phyloP scores from a whole-genome alignment of 352 stramenopile species.

The Phytophthora colocasiae region DNA sequence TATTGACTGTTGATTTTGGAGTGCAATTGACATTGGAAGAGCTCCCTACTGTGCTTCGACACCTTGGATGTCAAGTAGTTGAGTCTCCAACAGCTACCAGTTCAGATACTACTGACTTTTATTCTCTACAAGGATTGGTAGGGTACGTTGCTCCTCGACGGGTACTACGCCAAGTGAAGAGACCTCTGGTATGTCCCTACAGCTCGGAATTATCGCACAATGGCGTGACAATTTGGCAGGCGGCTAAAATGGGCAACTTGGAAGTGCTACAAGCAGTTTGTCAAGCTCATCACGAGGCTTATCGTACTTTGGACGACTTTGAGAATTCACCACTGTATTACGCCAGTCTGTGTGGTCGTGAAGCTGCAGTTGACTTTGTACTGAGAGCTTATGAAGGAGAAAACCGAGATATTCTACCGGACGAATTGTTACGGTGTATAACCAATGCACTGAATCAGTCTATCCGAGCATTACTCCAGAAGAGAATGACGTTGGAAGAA shows the following conservation, averaged over 20 bases:
- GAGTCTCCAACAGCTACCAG: conserved; percentile 6
- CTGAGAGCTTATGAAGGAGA: conserved; percentile 32
- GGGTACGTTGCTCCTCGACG: conserved; percentile 34
- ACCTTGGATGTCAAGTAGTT: conserved; percentile 39
- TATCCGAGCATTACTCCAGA: conserved; percentile 34
- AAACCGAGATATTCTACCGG: conserved; percentile 10
- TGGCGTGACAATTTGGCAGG: conserved; percentile 46
- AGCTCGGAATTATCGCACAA: conserved; percentile 18
- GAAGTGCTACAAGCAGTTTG: conserved; percentile 34
- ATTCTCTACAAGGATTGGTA: conserved; percentile 33
- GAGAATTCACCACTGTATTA: conserved; percentile 49
- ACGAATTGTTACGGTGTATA: conserved; percentile 45
- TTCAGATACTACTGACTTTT: conserved; percentile 17
- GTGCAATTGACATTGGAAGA: conserved; percentile 41
- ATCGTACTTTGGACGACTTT: conserved; percentile 39
- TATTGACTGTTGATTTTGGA: conserved; percentile 36
- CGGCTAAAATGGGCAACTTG: conserved; percentile 37
- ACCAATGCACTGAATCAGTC: conserved; percentile 42
- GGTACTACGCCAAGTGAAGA: conserved; percentile 35
- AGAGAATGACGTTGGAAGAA: conserved; percentile 41
- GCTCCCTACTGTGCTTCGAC: conserved; percentile 32
- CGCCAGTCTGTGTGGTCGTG: conserved; percentile 39
- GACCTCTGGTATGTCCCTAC: conserved; percentile 9
- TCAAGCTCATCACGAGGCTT: conserved; percentile 19
- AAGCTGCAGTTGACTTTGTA: conserved; percentile 35